These are phyloP conservation scores for Mortierella hygrophila DNA, from an alignment of 192 early-diverging fungal species.

Conservation along the genomic window DNA sequence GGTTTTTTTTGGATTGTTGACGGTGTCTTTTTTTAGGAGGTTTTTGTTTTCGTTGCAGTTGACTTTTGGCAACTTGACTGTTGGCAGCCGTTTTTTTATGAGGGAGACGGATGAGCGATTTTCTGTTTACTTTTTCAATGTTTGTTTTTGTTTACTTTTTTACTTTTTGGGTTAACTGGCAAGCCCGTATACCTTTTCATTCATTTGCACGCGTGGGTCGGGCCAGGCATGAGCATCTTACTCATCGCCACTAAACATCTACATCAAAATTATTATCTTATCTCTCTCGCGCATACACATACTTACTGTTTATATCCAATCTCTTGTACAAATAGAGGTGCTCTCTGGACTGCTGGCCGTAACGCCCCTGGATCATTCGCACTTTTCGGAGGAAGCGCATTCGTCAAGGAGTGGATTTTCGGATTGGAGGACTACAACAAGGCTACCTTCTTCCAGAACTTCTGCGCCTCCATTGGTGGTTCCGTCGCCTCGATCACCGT, in stretches of 20 bases:
- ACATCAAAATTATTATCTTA: conserved; percentile 3
- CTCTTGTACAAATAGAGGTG: conserved; percentile 68
- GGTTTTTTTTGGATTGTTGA: not conserved
- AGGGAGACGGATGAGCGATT: not conserved
- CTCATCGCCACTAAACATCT: conserved; percentile 5
- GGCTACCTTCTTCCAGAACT: conserved; percentile 99
- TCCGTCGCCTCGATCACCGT: conserved; percentile 94
- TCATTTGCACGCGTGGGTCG: conserved; percentile 2
- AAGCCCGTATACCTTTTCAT: not conserved
- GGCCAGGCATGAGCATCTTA: not conserved
- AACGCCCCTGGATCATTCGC: conserved; percentile 99
- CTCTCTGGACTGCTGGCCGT: conserved; percentile 95
- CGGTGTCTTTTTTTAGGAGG: not conserved
- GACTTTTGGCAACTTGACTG: not conserved
- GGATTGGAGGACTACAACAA: conserved; percentile 90
- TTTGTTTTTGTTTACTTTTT: conserved; percentile 12
- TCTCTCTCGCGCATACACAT: not conserved
- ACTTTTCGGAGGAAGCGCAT: conserved; percentile 92
- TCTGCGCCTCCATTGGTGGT: conserved; percentile 95
- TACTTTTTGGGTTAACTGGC: not conserved
- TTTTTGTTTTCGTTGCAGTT: not conserved
- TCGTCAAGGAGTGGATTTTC: conserved; percentile 95
- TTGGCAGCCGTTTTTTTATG: not conserved
- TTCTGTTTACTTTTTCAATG: not conserved
- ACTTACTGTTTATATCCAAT: not conserved